These are phyloP conservation scores for Hippophae gyantsensis DNA, from an alignment of 306 rosid species.

Conservation along the genomic window DNA sequence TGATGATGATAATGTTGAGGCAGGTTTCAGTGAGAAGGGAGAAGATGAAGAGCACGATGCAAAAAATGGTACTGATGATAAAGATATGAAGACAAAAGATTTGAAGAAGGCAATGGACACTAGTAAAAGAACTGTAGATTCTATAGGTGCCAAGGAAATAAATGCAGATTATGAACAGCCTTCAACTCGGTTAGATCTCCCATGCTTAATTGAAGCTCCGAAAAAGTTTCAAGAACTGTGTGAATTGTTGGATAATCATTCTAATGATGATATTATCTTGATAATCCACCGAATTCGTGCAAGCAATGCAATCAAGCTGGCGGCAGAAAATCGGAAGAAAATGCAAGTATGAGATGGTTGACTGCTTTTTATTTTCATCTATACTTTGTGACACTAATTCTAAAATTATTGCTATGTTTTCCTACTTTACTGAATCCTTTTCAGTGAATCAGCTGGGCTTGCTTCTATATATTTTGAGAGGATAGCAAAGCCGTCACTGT, in stretches of 20 bases:
- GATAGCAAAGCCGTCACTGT: neutral
- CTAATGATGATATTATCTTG: conserved; percentile 50
- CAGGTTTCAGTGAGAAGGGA: conserved; percentile 33
- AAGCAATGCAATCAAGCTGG: conserved; percentile 74
- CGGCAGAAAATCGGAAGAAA: conserved; percentile 78
- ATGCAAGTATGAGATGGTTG: conserved; percentile 54
- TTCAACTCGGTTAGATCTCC: conserved; percentile 43
- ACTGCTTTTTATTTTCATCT: conserved; percentile 11
- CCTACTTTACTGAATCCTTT: neutral
- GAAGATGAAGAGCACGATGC: conserved; percentile 32
- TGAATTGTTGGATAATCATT: conserved; percentile 40
- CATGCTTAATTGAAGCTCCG: conserved; percentile 87
- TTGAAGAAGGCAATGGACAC: conserved; percentile 19
- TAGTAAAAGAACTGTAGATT: conserved; percentile 26
- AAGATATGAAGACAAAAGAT: conserved; percentile 15
- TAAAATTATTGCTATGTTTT: neutral
- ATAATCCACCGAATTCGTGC: conserved; percentile 70
- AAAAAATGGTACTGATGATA: conserved; percentile 15
- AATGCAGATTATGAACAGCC: conserved; percentile 29
- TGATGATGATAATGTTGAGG: conserved; percentile 61
- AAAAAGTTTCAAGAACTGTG: conserved; percentile 58
- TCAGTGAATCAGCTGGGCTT: neutral
- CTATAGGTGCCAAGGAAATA: conserved; percentile 33
- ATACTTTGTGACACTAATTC: conserved; percentile 3
- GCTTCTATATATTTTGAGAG: neutral